Evolutionary conservation across 1,284 basidiomycete genomes (phyloP), one percentile per base, ranked within the genome.

Genomic region (Apiotrichum siamense): DNA sequence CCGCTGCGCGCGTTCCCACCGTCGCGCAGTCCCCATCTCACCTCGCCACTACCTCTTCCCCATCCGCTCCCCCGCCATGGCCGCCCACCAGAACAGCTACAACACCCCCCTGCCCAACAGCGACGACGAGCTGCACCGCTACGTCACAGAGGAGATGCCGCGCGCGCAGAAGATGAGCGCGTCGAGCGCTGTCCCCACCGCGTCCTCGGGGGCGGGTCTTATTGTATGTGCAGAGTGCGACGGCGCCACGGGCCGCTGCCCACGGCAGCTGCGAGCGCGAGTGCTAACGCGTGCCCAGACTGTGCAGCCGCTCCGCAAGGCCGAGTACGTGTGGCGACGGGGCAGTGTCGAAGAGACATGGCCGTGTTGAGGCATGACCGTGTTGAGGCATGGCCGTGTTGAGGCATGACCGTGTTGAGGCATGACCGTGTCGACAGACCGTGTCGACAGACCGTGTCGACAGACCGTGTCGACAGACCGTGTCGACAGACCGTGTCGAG

Each of bases 291-390:
- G n/a, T 50, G n/a, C n/a, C n/a, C n/a, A 73, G 71, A 65, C 62
- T 23, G 73, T 75, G 3, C 72, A 75, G 55, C 72, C 73, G 6
- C 56, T 75, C 11, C 63, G 59, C 52, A 69, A 69, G 60, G 60
- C 66, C 51, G 73, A 75, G 33, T 35, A 35, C 17, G 33, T 35
- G n/a, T n/a, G n/a, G n/a, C n/a, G n/a, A n/a, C n/a, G n/a, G n/a
- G n/a, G n/a, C n/a, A n/a, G n/a, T n/a, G n/a, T n/a, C n/a, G n/a
- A n/a, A n/a, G n/a, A n/a, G n/a, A n/a, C n/a, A n/a, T n/a, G n/a
- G n/a, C n/a, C n/a, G n/a, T n/a, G n/a, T n/a, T n/a, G n/a, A n/a
- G n/a, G n/a, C n/a, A n/a, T n/a, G n/a, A n/a, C n/a, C n/a, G n/a
- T n/a, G n/a, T n/a, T n/a, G n/a, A n/a, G n/a, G n/a, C n/a, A n/a